A percentile compares a stretch with the other conserved stretches of the same genome.
Conservation (phyloP, 805 yeast genomes). For the Metschnikowia corniflorae region DNA sequence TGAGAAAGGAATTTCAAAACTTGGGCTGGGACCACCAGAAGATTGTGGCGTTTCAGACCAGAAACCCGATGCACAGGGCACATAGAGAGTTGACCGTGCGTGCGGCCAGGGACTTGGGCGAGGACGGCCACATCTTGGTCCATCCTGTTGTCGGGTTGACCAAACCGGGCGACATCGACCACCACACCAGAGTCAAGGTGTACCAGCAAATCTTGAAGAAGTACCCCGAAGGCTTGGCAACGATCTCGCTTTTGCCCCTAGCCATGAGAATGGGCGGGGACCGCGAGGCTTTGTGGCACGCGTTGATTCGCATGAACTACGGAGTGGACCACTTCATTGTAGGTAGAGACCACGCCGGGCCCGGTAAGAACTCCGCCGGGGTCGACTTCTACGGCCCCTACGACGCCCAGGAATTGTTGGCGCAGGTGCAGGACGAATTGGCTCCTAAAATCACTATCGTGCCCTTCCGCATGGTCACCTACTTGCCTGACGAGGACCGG, state of each 20-base stretch:
- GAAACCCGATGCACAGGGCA: slow-evolving; percentile 99
- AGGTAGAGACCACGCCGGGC: slow-evolving; percentile 98
- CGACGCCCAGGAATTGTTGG: slow-evolving; percentile 91
- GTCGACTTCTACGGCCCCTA: slow-evolving; percentile 95
- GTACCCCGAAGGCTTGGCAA: slow-evolving; percentile 92
- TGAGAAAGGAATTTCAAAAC: slow-evolving; percentile 76
- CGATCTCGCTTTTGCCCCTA: slow-evolving; percentile 79
- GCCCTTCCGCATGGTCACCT: slow-evolving; percentile 96
- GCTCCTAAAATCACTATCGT: slow-evolving; percentile 73
- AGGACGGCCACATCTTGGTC: slow-evolving; percentile 69
- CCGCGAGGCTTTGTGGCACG: slow-evolving; percentile 98
- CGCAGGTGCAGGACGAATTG: slow-evolving; percentile 68
- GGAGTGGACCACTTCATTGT: slow-evolving; percentile 97
- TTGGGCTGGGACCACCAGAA: slow-evolving; percentile 72
- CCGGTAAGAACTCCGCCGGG: slow-evolving; percentile 84
- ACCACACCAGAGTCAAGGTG: slow-evolving; percentile 94
- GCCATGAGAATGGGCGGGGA: slow-evolving; percentile 99
- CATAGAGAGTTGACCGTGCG: slow-evolving; percentile 94
- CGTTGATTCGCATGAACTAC: slow-evolving; percentile 90
- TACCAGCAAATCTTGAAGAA: slow-evolving; percentile 89
- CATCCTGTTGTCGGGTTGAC: slow-evolving; percentile 98
- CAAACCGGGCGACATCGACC: slow-evolving; percentile 97
- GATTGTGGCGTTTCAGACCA: slow-evolving; percentile 95
- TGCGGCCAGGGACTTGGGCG: slow-evolving; percentile 91
- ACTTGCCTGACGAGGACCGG: slow-evolving; percentile 90